Percentiles rank a stretch among this genome's conserved stretches.
Evolutionary conservation across 495 filamentous ascomycete genomes (phyloP).

Genomic region (Aspergillus nanangensis): DNA sequence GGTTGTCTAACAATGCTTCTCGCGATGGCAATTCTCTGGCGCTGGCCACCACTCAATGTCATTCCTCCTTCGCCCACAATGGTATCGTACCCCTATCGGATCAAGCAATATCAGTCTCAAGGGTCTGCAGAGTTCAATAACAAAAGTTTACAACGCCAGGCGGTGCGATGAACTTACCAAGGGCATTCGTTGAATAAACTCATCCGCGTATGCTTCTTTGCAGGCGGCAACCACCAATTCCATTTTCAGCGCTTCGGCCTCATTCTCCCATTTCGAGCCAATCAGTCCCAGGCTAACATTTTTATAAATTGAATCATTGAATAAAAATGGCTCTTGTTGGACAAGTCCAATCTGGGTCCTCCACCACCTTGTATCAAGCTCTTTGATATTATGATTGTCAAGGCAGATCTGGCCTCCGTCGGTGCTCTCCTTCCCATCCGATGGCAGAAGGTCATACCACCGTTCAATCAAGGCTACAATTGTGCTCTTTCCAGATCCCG

Average conservation of each 20-base stretch:
- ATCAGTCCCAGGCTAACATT: conserved; percentile 61
- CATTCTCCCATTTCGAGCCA: conserved; percentile 51
- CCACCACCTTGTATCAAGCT: conserved; percentile 56
- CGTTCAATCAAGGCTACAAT: neutral
- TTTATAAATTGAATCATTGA: conserved; percentile 59
- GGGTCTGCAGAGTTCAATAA: no score
- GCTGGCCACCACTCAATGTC: conserved; percentile 42
- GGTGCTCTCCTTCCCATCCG: neutral
- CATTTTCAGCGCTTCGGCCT: conserved; percentile 41
- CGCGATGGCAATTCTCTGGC: conserved; percentile 64
- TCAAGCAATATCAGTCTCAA: neutral
- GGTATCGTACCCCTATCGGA: conserved; percentile 36
- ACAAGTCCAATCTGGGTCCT: conserved; percentile 59
- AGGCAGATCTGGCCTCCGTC: conserved; percentile 23
- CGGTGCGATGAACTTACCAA: no score
- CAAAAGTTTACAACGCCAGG: no score
- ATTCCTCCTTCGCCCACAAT: conserved; percentile 30
- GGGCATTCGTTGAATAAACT: conserved; percentile 25
- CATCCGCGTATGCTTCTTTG: conserved; percentile 16
- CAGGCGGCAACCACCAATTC: conserved; percentile 21
- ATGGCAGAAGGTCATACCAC: conserved; percentile 1
- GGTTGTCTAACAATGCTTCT: conserved; percentile 80
- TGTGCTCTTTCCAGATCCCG: neutral
- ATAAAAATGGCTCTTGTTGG: conserved; percentile 66
- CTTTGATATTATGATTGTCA: conserved; percentile 39